These are phyloP conservation scores for Chytridium lagenaria DNA, from an alignment of 371 early-diverging fungal species.

Conservation along the genomic window DNA sequence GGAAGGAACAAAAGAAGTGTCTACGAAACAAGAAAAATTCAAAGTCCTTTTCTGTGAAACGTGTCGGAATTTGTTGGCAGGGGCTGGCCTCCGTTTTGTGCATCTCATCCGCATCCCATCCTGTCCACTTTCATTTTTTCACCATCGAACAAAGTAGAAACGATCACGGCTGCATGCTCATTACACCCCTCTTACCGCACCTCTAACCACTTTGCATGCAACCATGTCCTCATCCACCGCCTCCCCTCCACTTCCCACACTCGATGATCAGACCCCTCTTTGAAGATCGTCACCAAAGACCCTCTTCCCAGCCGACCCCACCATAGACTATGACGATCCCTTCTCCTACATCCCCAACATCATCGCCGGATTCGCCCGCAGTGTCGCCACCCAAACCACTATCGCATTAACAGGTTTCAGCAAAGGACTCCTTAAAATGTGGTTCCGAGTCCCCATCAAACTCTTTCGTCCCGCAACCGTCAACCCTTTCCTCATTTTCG, in stretches of 20 bases:
- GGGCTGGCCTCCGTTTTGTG: no score
- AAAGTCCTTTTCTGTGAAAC: no score
- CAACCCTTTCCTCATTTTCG: constrained; percentile 51
- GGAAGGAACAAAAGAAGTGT: no score
- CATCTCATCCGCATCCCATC: no score
- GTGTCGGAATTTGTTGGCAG: no score
- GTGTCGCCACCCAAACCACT: constrained; percentile 38
- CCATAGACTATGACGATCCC: not conserved
- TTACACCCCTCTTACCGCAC: no score
- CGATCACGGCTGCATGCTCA: no score
- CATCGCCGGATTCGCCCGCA: constrained; percentile 46
- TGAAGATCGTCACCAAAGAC: not conserved
- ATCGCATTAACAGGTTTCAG: constrained; percentile 37
- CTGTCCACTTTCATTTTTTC: no score
- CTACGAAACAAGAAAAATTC: no score
- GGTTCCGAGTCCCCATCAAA: constrained; percentile 45
- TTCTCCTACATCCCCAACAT: constrained; percentile 30
- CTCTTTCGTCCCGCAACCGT: constrained; percentile 49
- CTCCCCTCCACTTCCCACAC: not conserved
- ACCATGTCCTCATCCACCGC: no score
- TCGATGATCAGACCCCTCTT: not conserved
- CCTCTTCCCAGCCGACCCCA: not conserved
- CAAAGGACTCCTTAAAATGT: constrained; percentile 45
- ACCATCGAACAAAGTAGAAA: no score
- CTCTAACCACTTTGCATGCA: no score